Base-by-base conservation (phyloP, 306 rosid species). In the Fagus crenata region DNA sequence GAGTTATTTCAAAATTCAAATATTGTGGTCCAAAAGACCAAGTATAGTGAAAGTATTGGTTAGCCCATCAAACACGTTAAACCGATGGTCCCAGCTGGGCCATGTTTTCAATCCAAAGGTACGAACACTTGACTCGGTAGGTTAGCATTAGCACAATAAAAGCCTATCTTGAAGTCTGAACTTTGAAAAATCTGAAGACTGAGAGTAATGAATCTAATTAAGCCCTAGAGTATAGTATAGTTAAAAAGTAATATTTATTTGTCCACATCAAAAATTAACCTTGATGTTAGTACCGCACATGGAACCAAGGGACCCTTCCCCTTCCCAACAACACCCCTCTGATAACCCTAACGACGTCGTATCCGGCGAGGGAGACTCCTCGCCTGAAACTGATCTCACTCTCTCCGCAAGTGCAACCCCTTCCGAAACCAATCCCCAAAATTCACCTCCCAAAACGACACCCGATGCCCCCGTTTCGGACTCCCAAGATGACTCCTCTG, bases 401-500 rank as follows among this genome's bases (percentile, higher is more conserved):
- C 74, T 69, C 17, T 88, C 91, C 5, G 77, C 90, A 0, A 61
- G 71, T 37, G 71, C 71, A 67, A 67, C 60, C 74, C 77, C 81
- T 17, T 76, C 74, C 2, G 87, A 78, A 9, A 85, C 39, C n/a
- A 85, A 83, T 7, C 81, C 74, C 63, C 73, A 53, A 12, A 63
- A 77, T 33, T 69, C 85, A 17, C 78, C 81, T 54, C 89, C 88
- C 32, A 86, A 71, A 85, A 75, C 87, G 61, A 75, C 87, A 0
- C 73, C 74, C 0, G 90, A 85, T 3, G 69, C 76, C 41, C 79
- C 84, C 68, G 73, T 81, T 65, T 76, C 88, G 32, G 91, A 89
- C 41, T 87, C 93, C 33, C 90, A 84, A 1, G 93, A 90, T 49
- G 87, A 86, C 35, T 86, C 93, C 51, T 92, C 95, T 49, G 89